Conservation (phyloP, 345 rosid species). For the Linum lewisii region DNA sequence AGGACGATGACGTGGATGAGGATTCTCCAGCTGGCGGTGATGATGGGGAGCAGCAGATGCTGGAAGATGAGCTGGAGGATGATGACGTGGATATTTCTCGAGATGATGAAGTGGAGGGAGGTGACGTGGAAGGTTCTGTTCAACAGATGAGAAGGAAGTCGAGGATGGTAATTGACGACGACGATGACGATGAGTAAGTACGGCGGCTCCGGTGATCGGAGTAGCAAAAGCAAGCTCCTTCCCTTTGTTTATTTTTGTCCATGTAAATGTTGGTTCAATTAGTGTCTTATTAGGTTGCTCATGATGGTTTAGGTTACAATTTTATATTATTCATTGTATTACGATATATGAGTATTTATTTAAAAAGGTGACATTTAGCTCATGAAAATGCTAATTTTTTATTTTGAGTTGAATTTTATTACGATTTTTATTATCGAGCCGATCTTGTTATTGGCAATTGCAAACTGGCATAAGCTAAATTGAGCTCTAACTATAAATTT, state of each 20-base stretch:
- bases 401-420: too few species aligned
- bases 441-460: too few species aligned
- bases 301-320: too few species aligned
- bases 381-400: too few species aligned
- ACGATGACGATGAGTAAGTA: conserved; percentile 43
- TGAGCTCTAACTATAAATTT: too few species aligned
- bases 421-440: too few species aligned
- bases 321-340: too few species aligned
- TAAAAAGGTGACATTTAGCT: too few species aligned
- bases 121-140: conserved; percentile 22
- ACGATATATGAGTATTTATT: too few species aligned
- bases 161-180: conserved; percentile 53
- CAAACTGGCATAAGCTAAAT: too few species aligned
- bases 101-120: conserved; percentile 26
- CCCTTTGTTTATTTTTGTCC: not conserved
- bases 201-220: conserved; percentile 2
- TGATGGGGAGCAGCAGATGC: conserved; percentile 28
- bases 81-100: not conserved
- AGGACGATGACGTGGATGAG: not conserved
- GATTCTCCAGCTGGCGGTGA: not conserved
- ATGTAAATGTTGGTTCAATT: too few species aligned
- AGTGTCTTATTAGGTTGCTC: too few species aligned
- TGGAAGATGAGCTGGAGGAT: not conserved
- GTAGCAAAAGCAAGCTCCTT: conserved; percentile 6
- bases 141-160: conserved; percentile 32